Conservation (phyloP, 2,329 filamentous ascomycete genomes). For the Fusarium clavum region DNA sequence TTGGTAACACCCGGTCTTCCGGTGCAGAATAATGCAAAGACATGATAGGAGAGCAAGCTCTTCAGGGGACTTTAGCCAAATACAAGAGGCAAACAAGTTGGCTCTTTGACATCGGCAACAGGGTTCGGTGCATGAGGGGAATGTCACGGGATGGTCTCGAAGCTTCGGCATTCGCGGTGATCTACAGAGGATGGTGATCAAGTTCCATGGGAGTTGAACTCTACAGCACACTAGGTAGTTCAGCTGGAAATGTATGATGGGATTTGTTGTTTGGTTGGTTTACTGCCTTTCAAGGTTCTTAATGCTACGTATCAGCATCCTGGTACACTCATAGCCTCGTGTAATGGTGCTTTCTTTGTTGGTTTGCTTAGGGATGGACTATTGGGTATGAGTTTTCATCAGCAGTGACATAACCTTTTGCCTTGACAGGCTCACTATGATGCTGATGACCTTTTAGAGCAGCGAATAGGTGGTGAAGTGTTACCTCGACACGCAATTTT, state of each 20-base stretch:
- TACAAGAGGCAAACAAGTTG: not conserved
- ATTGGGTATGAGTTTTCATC: constrained; percentile 1
- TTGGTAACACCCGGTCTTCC: constrained; percentile 21
- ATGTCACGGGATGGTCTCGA: constrained; percentile 36
- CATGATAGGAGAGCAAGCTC: constrained; percentile 8
- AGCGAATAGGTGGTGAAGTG: not conserved
- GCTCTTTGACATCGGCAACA: constrained; percentile 5
- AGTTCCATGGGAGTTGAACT: constrained; percentile 1
- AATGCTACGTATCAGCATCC: constrained; percentile 15
- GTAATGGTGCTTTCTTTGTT: not conserved
- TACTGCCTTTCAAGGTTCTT: not conserved
- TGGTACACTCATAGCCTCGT: not conserved
- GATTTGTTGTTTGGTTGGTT: constrained; percentile 10
- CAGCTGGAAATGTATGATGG: constrained; percentile 1
- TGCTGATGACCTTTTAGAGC: not conserved
- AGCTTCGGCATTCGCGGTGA: constrained; percentile 17
- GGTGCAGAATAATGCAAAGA: not conserved
- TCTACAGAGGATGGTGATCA: constrained; percentile 22
- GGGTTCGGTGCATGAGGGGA: constrained; percentile 33
- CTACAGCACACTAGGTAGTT: not conserved
- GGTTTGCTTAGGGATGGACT: not conserved
- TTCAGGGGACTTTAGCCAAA: not conserved
- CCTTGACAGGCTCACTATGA: not conserved
- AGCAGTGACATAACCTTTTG: constrained; percentile 1
- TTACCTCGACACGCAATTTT: constrained; percentile 4